Conservation (phyloP, 352 stramenopile species). For the Globisporangium irregulare region DNA sequence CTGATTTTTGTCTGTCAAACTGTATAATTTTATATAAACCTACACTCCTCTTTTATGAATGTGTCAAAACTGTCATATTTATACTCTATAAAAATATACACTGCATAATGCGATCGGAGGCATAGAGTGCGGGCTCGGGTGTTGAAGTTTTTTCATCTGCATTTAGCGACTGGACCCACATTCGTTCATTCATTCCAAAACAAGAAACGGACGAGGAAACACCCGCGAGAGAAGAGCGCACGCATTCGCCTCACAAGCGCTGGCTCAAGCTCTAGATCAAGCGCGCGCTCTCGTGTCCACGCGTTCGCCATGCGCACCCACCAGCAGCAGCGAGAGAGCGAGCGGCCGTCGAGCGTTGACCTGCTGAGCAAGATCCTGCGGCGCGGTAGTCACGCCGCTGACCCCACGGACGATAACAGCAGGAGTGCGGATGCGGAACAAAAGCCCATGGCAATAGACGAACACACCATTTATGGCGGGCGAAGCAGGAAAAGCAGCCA, state of each 20-base stretch:
- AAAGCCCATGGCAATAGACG: neutral
- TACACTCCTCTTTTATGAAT: neutral
- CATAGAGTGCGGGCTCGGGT: neutral
- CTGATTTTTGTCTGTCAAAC: neutral
- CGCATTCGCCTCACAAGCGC: neutral
- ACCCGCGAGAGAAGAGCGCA: no score
- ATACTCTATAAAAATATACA: neutral
- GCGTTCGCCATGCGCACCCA: conserved; percentile 15
- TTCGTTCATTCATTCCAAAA: neutral
- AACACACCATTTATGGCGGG: neutral
- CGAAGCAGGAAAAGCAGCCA: conserved; percentile 8
- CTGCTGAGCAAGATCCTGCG: conserved; percentile 25
- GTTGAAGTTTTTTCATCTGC: conserved; percentile 4
- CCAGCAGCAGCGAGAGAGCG: conserved; percentile 11
- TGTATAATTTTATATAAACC: neutral
- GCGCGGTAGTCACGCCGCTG: conserved; percentile 15
- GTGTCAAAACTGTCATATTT: no score
- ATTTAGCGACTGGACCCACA: neutral
- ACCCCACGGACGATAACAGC: conserved; percentile 8
- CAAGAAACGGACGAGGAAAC: conserved; percentile 13
- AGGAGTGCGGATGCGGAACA: neutral
- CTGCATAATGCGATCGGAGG: neutral
- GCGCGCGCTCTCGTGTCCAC: neutral
- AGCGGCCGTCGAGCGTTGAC: conserved; percentile 17
- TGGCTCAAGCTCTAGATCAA: neutral